phyloP scores from a whole-genome alignment of 2,329 filamentous ascomycete species.

The Talaromyces sp. region DNA sequence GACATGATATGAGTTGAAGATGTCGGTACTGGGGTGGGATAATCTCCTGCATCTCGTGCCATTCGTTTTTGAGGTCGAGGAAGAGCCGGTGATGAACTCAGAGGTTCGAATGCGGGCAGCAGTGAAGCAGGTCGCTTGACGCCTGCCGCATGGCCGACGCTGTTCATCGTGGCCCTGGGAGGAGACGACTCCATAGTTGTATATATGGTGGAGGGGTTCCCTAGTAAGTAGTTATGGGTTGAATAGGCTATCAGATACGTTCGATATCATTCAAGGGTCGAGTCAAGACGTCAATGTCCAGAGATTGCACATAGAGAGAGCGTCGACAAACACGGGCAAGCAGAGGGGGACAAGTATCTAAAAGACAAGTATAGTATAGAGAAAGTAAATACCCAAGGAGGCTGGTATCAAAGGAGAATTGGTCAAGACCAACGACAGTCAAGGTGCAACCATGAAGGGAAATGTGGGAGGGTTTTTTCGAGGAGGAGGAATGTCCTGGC shows the following conservation, averaged over 20 bases:
- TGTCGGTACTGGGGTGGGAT: conserved; percentile 90
- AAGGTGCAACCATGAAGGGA: conserved; percentile 12
- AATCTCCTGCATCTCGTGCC: conserved; percentile 50
- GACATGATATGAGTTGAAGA: conserved; percentile 89
- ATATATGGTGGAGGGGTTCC: neutral
- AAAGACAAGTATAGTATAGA: conserved; percentile 1
- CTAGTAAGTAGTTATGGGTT: conserved; percentile 3
- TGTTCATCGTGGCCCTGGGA: conserved; percentile 30
- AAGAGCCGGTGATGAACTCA: conserved; percentile 47
- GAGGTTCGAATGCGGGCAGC: conserved; percentile 49
- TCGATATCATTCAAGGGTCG: neutral
- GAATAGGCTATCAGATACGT: neutral
- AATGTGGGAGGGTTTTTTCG: conserved; percentile 14
- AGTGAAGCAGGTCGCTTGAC: conserved; percentile 47
- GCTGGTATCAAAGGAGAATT: conserved; percentile 17
- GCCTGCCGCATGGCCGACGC: conserved; percentile 34
- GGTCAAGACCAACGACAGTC: neutral
- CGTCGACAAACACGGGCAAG: neutral
- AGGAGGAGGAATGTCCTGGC: conserved; percentile 16
- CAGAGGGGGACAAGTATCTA: conserved; percentile 3
- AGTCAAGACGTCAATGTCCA: neutral
- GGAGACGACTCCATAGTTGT: conserved; percentile 40
- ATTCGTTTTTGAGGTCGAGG: conserved; percentile 47
- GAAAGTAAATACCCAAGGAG: conserved; percentile 12
- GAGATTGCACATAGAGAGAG: neutral